These are phyloP conservation scores for Crithidia bombi DNA, from an alignment of 208 protist species.

Conservation along the genomic window DNA sequence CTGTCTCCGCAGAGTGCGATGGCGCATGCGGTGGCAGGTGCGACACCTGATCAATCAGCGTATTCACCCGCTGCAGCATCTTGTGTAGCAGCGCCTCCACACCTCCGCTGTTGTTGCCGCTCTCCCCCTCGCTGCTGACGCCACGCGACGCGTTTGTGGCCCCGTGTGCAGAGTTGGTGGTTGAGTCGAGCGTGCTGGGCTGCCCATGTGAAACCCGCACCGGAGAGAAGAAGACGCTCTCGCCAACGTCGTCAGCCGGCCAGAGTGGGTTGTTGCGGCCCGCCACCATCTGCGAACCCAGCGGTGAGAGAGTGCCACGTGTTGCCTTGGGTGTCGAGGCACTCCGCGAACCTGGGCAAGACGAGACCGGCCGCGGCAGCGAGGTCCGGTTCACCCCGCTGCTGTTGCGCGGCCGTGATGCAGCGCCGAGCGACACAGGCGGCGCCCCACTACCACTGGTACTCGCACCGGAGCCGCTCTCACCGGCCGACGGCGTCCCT, in stretches of 20 bases:
- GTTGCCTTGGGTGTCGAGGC: background rate
- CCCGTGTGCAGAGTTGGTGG: background rate
- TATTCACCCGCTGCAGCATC: constrained; percentile 24
- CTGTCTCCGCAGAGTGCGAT: background rate
- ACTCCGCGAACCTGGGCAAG: background rate
- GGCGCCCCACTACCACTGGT: background rate
- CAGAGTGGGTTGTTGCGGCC: constrained; percentile 24
- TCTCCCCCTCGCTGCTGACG: background rate
- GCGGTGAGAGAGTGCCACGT: background rate
- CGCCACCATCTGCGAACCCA: constrained; percentile 11
- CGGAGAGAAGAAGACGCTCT: background rate
- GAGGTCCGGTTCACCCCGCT: background rate
- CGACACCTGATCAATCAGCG: constrained; percentile 25
- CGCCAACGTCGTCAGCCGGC: constrained; percentile 5
- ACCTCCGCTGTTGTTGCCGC: background rate
- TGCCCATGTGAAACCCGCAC: background rate
- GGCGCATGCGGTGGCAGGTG: constrained; percentile 3
- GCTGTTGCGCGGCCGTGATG: background rate
- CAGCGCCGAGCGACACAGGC: background rate
- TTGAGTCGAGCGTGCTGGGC: background rate
- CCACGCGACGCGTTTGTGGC: background rate
- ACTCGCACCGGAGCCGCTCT: no score
- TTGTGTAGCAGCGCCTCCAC: constrained; percentile 32
- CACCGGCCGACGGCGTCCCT: no score
- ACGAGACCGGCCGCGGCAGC: constrained; percentile 17